These are phyloP conservation scores for Corylus americana DNA, from an alignment of 306 rosid species.

Conservation along the genomic window DNA sequence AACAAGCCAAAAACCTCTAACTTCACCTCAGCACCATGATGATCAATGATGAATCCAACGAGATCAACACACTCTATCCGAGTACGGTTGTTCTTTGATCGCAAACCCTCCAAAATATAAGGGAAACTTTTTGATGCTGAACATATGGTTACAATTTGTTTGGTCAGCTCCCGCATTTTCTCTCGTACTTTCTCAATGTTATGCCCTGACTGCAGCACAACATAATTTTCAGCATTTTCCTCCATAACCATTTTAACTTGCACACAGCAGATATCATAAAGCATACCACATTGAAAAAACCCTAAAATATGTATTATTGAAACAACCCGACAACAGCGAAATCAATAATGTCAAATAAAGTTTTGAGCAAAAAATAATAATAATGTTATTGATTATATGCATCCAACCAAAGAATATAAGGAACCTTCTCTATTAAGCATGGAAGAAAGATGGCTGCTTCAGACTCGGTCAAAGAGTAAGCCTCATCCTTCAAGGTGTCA, in stretches of 20 bases:
- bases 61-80: conserved; percentile 95
- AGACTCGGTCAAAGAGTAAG: conserved; percentile 74
- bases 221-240: conserved; percentile 22
- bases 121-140: conserved; percentile 88
- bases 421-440: conserved; percentile 90
- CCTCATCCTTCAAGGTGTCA: conserved; percentile 78
- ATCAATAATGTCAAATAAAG: not conserved
- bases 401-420: not conserved
- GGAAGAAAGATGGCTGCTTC: conserved; percentile 95
- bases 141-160: conserved; percentile 70
- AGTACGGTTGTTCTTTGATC: conserved; percentile 96
- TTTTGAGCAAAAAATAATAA: not conserved
- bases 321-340: not conserved
- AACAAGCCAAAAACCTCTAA: not conserved
- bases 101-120: conserved; percentile 91
- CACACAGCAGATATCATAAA: not conserved
- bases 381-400: not conserved
- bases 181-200: conserved; percentile 93
- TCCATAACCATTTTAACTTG: not conserved
- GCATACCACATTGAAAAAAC: not conserved
- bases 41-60: conserved; percentile 84
- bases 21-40: conserved; percentile 86
- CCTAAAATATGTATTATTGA: not conserved
- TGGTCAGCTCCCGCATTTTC: conserved; percentile 91
- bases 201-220: conserved; percentile 81